phyloP scores from a whole-genome alignment of 495 filamentous ascomycete species.

The Penicillium macrosclerotiorum region DNA sequence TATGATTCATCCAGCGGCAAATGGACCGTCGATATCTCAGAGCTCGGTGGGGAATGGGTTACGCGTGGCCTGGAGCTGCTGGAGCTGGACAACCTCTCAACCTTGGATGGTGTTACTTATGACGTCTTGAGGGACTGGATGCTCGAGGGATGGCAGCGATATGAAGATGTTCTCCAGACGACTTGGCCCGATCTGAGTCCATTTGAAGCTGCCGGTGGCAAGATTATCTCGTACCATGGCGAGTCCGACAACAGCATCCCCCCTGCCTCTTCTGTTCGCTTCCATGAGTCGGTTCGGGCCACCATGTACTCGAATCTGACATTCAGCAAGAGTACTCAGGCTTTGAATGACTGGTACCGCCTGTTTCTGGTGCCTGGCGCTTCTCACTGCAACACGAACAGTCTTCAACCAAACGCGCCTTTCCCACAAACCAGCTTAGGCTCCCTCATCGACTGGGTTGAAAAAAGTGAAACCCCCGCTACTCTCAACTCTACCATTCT shows the following conservation, averaged over 20 bases:
- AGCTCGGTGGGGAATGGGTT: no score
- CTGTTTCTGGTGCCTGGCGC: constrained; percentile 54
- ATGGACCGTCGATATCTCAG: no score
- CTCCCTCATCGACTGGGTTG: constrained; percentile 50
- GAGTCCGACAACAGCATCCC: constrained; percentile 50
- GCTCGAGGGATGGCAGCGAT: constrained; percentile 13
- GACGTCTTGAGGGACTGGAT: constrained; percentile 51
- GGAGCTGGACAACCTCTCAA: constrained; percentile 32
- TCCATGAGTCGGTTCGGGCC: constrained; percentile 47
- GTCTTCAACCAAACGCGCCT: constrained; percentile 38
- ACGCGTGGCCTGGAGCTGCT: constrained; percentile 32
- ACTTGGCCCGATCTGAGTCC: constrained; percentile 46
- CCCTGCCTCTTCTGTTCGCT: constrained; percentile 45
- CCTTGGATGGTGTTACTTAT: constrained; percentile 46
- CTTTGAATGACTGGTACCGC: constrained; percentile 50
- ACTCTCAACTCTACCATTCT: constrained; percentile 36
- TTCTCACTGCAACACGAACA: constrained; percentile 44
- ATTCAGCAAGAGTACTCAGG: constrained; percentile 33
- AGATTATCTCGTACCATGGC: constrained; percentile 52
- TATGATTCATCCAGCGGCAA: no score
- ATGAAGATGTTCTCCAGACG: constrained; percentile 23
- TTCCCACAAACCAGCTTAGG: constrained; percentile 45
- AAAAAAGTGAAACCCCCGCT: constrained; percentile 39
- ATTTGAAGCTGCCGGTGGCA: constrained; percentile 47
- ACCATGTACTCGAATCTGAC: constrained; percentile 46